Conservation (phyloP, 768 basidiomycete genomes). For the Amyloporia xantha region DNA sequence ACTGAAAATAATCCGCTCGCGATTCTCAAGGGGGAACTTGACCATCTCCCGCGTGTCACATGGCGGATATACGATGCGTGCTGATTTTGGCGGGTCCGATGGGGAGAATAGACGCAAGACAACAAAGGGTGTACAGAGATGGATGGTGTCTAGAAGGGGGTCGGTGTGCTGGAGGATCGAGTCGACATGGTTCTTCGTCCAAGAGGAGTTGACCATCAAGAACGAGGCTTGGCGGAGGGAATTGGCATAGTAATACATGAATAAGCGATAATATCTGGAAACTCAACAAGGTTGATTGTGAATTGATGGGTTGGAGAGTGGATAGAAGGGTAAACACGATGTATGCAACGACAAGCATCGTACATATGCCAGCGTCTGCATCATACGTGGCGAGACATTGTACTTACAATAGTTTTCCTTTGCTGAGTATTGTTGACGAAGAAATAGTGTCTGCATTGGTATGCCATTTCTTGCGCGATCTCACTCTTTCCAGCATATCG, state of each 20-base stretch:
- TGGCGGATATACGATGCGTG: slow-evolving; percentile 78
- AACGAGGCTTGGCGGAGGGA: slow-evolving; percentile 70
- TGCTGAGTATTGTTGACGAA: slow-evolving; percentile 45
- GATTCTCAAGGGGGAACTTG: slow-evolving; percentile 42
- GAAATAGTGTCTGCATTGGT: slow-evolving; percentile 58
- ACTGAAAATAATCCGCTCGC: slow-evolving; percentile 70
- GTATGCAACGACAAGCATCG: too few relatives aligned
- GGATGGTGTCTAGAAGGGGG: slow-evolving; percentile 38
- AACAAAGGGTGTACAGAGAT: slow-evolving; percentile 36
- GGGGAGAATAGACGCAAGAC: slow-evolving; percentile 18
- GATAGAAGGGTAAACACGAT: too few relatives aligned
- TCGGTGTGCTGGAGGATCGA: slow-evolving; percentile 59
- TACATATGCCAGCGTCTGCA: too few relatives aligned
- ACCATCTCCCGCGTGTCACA: slow-evolving; percentile 79
- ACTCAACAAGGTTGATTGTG: background rate
- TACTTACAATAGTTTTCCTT: slow-evolving; percentile 57
- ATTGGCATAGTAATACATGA: slow-evolving; percentile 76
- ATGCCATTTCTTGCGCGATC: slow-evolving; percentile 47
- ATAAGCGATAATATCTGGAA: slow-evolving; percentile 78
- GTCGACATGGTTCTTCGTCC: slow-evolving; percentile 85
- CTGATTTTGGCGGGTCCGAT: slow-evolving; percentile 13
- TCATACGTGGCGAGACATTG: too few relatives aligned
- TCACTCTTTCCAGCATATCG: slow-evolving; percentile 84
- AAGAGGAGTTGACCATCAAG: slow-evolving; percentile 91
- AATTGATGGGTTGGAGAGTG: too few relatives aligned